Base-by-base conservation (phyloP, 176 grass and related monocot species). In the Bromus sterilis region DNA sequence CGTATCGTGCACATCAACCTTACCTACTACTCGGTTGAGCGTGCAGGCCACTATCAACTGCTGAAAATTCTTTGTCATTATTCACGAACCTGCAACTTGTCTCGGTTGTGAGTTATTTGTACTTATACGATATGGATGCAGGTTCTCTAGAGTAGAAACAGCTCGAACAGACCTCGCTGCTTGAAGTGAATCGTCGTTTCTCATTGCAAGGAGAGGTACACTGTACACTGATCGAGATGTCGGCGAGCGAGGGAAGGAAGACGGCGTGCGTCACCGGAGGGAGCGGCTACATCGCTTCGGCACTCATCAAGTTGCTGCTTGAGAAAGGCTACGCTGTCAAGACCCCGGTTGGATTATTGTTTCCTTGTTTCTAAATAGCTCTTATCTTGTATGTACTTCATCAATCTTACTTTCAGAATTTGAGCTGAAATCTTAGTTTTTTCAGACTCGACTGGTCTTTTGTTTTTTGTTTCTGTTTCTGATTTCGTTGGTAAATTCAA, bases 261-360 rank as follows among this genome's bases (percentile, higher is more conserved):
- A 82, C 61, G 41, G 91, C 69, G 21, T 97, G 94, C 26, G 86
- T 97, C 7, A 93, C 91, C 7, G 91, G 94, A 25, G 94, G 91
- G 10, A 94, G 80, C 25, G 91, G 91, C 2, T 93, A 81, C 59
- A 87, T 97, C 3, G 88, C 91, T 4, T 89, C 91, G 0, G 71
- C 42, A 8, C 89, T 97, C 44, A 59, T 93, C 81, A 89, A 97
- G 77, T 77, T 78, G 49, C 56, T 97, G 78, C 86, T 97, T 6
- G 35, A 87, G 81, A 97, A 86, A 44, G 89, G 89, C 0, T 97
- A 93, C 33, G 75, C 65, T 32, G 91, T 97, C 6, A 97, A 87
- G 37, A 97, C 64, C 89, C 89, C 9, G 89, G 91, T 97, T 71
- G 21, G 24, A 26, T 60, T 86, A 55, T 40, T 40, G 1, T 0